Evolutionary conservation across 768 basidiomycete species (phyloP), one percentile per base, ranked within the genome.

Genomic region (Lactifluus echinatus): DNA sequence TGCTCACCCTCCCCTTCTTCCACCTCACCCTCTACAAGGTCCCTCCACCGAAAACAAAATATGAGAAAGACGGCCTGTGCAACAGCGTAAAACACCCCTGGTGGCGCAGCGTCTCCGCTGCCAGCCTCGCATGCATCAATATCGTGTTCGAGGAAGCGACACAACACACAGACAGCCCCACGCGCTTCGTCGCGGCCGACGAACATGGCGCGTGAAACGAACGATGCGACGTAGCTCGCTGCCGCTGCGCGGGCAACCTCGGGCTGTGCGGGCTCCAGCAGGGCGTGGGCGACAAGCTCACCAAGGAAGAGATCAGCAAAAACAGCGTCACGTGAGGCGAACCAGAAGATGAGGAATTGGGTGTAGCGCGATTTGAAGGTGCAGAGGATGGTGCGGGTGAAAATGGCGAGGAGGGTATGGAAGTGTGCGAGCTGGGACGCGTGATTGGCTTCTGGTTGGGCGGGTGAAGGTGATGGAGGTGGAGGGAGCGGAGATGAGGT

Each of bases 341-440:
- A 92, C 84, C 92, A 96, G 76, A 99, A 99, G 45, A 98, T 66
- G 59, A 99, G 80, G 73, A 99, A 99, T 66, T 98, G 96, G 14
- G 93, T 93, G 70, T 98, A 96, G 37, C 94, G 89, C 0, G 93
- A 96, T 66, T 94, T 93, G 75, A 96, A 96, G 2, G 96, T 98
- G 37, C 85, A 88, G 48, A 99, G 80, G 67, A 99, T 93, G 36
- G 85, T 85, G 39, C 91, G 83, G 69, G 96, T 92, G 66, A 99
- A 99, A 61, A 97, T 92, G 61, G 87, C 83, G 50, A 99, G 82
- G 19, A 99, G 84, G 28, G 87, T 80, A 64, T 89, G 80, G 69
- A 98, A 98, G 63, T 90, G 89, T 1, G 80, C 68, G 6, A 77
- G 77, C 24, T 75, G 79, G 31, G 73, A 66, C 4, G 70, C 67